These are phyloP conservation scores for Cupressus sempervirens DNA, from an alignment of 75 land plant genomes.

Conservation along the genomic window DNA sequence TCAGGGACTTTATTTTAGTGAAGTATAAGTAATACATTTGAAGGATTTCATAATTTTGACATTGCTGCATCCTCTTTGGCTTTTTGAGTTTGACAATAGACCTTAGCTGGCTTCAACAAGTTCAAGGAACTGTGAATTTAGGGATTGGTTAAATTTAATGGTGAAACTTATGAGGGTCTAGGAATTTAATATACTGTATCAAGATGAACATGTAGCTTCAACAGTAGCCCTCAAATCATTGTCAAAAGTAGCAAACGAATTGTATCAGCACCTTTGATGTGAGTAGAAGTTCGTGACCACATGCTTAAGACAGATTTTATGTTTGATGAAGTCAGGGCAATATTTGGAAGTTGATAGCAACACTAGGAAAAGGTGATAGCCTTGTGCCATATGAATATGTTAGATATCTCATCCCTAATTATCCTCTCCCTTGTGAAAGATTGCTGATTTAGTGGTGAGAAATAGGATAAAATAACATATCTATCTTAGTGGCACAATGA, in stretches of 20 bases:
- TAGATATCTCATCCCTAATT: too few species aligned
- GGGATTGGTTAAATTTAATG: conserved; percentile 25
- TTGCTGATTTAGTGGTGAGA: too few species aligned
- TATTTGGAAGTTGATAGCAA: conserved; percentile 98
- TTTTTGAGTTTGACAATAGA: conserved; percentile 6
- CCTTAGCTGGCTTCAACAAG: conserved; percentile 12
- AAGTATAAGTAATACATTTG: neutral
- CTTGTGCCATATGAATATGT: neutral
- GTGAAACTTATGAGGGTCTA: conserved; percentile 31
- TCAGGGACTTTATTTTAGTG: neutral
- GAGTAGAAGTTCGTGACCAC: conserved; percentile 91
- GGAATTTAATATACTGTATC: conserved; percentile 18
- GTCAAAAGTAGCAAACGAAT: conserved; percentile 50
- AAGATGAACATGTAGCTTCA: conserved; percentile 44
- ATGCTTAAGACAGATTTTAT: conserved; percentile 57
- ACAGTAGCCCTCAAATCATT: conserved; percentile 30
- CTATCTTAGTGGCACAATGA: too few species aligned
- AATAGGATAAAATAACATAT: too few species aligned
- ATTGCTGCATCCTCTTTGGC: neutral
- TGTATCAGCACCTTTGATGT: conserved; percentile 88
- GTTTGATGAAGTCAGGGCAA: conserved; percentile 59
- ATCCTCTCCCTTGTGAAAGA: too few species aligned
- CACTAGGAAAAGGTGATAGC: conserved; percentile 75
- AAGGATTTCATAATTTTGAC: neutral
- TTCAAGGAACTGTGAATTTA: too few species aligned